phyloP scores from a whole-genome alignment of 176 grass and related monocot species.

The Alloteropsis semialata region DNA sequence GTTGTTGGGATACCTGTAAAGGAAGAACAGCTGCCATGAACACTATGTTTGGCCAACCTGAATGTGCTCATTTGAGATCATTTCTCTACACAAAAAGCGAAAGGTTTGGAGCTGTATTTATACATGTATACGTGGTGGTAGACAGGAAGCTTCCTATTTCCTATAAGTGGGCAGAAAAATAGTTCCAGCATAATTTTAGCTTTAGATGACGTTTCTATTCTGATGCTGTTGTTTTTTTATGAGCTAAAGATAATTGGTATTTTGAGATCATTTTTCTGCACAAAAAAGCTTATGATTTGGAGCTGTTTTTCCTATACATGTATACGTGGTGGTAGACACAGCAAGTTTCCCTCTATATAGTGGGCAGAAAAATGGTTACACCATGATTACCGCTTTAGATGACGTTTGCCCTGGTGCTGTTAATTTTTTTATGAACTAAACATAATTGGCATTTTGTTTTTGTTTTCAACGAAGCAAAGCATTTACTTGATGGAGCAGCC shows the following conservation, averaged over 20 bases:
- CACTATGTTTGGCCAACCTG: not conserved
- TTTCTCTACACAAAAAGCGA: not conserved
- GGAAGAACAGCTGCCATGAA: not conserved
- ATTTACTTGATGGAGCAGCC: not conserved
- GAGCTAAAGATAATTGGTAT: not conserved
- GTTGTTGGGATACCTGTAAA: conserved; percentile 11
- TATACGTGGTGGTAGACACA: too few relatives aligned
- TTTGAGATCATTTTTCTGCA: not conserved
- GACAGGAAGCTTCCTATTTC: not conserved
- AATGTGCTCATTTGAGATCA: not conserved
- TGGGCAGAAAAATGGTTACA: too few relatives aligned
- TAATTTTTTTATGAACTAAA: too few relatives aligned
- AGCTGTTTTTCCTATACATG: too few relatives aligned
- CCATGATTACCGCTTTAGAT: too few relatives aligned
- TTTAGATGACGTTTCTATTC: not conserved
- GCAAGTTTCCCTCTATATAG: too few relatives aligned
- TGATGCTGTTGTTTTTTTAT: not conserved
- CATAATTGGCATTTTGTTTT: too few relatives aligned
- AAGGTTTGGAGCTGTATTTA: not conserved
- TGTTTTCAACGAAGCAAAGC: not conserved
- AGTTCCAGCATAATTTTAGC: not conserved
- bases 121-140: not conserved
- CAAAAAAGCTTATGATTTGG: too few relatives aligned
- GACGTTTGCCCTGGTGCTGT: too few relatives aligned
- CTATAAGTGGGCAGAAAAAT: not conserved